Conservation (phyloP, 2,329 filamentous ascomycete species). For the Phaeosphaeria sp. region DNA sequence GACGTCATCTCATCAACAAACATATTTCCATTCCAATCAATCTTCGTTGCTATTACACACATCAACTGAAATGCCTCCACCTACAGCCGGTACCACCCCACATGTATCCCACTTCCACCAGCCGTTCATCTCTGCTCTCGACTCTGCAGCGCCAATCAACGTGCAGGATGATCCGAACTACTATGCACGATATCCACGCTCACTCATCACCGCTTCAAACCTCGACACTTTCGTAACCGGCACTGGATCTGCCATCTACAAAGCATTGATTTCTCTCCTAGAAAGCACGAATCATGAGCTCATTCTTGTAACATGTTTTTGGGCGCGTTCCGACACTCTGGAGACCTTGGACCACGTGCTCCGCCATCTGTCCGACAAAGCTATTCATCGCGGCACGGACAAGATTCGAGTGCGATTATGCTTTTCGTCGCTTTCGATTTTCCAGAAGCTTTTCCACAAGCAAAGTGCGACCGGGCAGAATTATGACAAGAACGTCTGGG, state of each 20-base stretch:
- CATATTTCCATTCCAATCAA: background rate
- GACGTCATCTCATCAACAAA: constrained; percentile 34
- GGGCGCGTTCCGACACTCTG: constrained; percentile 71
- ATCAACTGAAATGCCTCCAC: constrained; percentile 8
- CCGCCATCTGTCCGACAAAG: constrained; percentile 62
- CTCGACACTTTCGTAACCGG: constrained; percentile 51
- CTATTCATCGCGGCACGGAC: constrained; percentile 35
- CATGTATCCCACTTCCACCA: constrained; percentile 22
- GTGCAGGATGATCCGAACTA: constrained; percentile 48
- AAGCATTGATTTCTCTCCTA: constrained; percentile 66
- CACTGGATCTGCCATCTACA: constrained; percentile 54
- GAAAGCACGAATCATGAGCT: constrained; percentile 68
- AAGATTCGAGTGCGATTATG: constrained; percentile 72
- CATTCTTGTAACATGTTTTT: constrained; percentile 83
- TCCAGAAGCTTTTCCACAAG: constrained; percentile 79
- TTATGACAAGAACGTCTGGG: constrained; percentile 68
- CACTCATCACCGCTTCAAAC: constrained; percentile 43
- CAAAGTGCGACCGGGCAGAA: constrained; percentile 66
- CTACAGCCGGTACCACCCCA: constrained; percentile 5
- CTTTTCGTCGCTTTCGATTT: constrained; percentile 75
- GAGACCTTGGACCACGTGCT: constrained; percentile 65
- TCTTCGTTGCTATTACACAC: no score
- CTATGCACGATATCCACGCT: constrained; percentile 44
- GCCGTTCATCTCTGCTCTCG: constrained; percentile 38
- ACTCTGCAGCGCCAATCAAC: constrained; percentile 28